Base-by-base conservation (phyloP, 2,329 filamentous ascomycete genomes). In the Bipolaris bicolor region DNA sequence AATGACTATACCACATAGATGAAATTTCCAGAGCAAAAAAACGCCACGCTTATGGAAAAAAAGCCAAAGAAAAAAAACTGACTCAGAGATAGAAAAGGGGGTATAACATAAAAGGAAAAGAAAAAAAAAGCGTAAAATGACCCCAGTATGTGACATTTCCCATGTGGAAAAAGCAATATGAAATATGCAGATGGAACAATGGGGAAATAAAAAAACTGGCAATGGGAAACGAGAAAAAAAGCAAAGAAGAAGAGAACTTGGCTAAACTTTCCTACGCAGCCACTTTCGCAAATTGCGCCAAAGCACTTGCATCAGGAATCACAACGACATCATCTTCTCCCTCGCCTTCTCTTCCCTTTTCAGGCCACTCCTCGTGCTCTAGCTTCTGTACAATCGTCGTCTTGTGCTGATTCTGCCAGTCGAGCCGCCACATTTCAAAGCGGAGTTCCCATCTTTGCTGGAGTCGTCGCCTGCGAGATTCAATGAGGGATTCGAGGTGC, bases 401-500 rank as follows among this genome's bases (percentile, higher is more conserved):
- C 34, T 57, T 55, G 43, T 74, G 62, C 47, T 75, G 65, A 9
- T 57, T 62, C 45, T 76, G 72, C 71, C 72, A 76, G 47, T 73
- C 71, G 55, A 68, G 72, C 10, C 70, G 67, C 67, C 76, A 75
- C 6, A 79, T 75, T 36, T 78, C 77, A 44, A 73, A 74, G 48
- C 72, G 73, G 33, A 79, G 65, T 39, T 77, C 72, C 78, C 78
- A 80, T 56, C 77, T 61, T 46, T 71, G 70, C 15, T 62, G 57
- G 9, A 78, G 37, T 40, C 72, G 64, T 45, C 63, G 63, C 49
- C 74, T 68, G 43, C 77, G 73, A 22, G 64, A 61, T n/a, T 66
- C 65, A 2, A 76, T 73, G 5, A 72, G 43, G 1, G 67, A 55
- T 13, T 78, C 75, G 7, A 79, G 56, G 18, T 72, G 72, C 22